Percentiles rank a stretch among this genome's conserved stretches.
Conservation (phyloP, 331 rosid genomes). For the Cydonia oblonga region DNA sequence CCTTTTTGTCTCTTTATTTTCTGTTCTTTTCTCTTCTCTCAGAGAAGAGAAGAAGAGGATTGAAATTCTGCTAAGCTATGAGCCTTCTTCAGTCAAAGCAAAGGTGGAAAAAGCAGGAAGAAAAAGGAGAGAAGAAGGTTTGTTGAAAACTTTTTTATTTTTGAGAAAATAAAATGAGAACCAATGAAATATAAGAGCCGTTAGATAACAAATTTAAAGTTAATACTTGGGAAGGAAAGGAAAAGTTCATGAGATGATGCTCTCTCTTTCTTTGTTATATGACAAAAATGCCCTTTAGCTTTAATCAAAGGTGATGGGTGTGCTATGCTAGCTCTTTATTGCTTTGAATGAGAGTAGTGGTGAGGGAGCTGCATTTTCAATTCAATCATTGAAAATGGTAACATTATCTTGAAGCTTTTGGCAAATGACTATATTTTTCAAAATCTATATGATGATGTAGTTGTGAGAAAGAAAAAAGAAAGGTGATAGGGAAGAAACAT, state of each 20-base stretch:
- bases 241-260: slow-evolving; percentile 52
- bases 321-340: slow-evolving; percentile 28
- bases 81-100: slow-evolving; percentile 42
- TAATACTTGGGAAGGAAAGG: slow-evolving; percentile 34
- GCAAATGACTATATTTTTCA: slow-evolving; percentile 12
- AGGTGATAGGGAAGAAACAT: no score
- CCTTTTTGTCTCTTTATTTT: slow-evolving; percentile 23
- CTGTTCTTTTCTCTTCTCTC: slow-evolving; percentile 28
- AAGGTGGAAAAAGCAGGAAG: slow-evolving; percentile 15
- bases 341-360: slow-evolving; percentile 41
- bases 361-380: slow-evolving; percentile 51
- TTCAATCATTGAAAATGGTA: slow-evolving; percentile 45
- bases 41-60: slow-evolving; percentile 30
- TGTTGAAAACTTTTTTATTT: background rate
- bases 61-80: slow-evolving; percentile 26
- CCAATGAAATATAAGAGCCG: slow-evolving; percentile 30
- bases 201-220: slow-evolving; percentile 75
- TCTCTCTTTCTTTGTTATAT: slow-evolving; percentile 25
- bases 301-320: slow-evolving; percentile 35
- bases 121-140: slow-evolving; percentile 19
- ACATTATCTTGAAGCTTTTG: slow-evolving; percentile 28
- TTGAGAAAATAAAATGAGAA: no score
- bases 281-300: slow-evolving; percentile 89
- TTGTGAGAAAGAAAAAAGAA: no score
- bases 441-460: no score